Evolutionary conservation across 495 filamentous ascomycete genomes (phyloP).

Genomic region (Aspergillus steynii): DNA sequence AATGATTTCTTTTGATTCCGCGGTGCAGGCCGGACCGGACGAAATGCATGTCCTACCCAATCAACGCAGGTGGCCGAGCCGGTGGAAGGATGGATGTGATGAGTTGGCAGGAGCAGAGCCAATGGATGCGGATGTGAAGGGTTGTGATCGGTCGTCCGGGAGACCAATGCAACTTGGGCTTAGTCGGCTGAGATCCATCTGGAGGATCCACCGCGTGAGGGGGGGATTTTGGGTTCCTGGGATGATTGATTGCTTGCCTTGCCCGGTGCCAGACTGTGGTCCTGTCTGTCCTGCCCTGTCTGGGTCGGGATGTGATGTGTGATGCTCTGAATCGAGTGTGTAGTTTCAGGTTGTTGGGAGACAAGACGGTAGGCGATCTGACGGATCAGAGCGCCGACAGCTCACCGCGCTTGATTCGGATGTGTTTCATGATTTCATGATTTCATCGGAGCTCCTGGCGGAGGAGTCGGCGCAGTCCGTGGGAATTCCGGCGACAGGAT

Average conservation of each 20-base stretch:
- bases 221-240: background rate
- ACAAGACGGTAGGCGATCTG: background rate
- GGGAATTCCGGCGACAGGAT: too few relatives aligned
- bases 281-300: background rate
- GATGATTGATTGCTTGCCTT: too few relatives aligned
- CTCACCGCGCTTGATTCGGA: background rate
- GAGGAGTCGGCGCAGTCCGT: too few relatives aligned
- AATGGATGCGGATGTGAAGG: conserved; percentile 8
- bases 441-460: too few relatives aligned
- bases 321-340: too few relatives aligned
- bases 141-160: conserved; percentile 6
- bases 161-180: conserved; percentile 1
- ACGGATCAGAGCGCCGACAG: background rate
- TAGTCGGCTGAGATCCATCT: background rate
- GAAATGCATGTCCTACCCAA: background rate
- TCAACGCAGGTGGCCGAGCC: conserved; percentile 1
- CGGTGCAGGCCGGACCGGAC: background rate
- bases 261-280: background rate
- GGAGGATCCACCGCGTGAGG: background rate
- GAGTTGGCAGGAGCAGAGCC: conserved; percentile 29
- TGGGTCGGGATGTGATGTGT: too few relatives aligned
- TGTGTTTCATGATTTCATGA: background rate
- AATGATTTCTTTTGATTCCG: too few relatives aligned
- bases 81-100: conserved; percentile 26
- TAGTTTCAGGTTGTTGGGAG: background rate